Evolutionary conservation across 2,329 filamentous ascomycete species (phyloP).

Genomic region (Diplocarpon rosae): DNA sequence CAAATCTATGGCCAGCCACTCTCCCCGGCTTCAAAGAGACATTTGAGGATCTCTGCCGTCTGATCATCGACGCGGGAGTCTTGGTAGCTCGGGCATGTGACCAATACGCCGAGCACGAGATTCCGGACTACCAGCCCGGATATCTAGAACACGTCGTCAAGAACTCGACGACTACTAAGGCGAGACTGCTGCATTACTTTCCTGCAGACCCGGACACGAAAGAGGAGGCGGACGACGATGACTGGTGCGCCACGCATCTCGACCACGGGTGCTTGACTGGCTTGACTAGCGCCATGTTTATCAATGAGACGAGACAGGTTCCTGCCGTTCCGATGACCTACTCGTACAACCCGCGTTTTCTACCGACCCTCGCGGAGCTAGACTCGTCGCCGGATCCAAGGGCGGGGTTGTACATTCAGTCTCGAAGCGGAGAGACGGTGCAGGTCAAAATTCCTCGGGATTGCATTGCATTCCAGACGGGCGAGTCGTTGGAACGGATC

Average conservation of each 20-base stretch:
- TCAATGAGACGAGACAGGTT: conserved; percentile 55
- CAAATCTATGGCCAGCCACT: conserved; percentile 77
- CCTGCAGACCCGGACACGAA: conserved; percentile 41
- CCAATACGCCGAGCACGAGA: conserved; percentile 68
- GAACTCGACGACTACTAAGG: conserved; percentile 81
- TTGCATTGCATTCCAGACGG: conserved; percentile 92
- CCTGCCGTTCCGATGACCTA: conserved; percentile 26
- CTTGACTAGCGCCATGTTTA: conserved; percentile 89
- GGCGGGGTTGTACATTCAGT: conserved; percentile 89
- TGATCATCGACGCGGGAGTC: conserved; percentile 84
- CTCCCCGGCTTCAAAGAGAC: conserved; percentile 66
- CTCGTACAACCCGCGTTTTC: conserved; percentile 24
- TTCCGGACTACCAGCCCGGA: conserved; percentile 61
- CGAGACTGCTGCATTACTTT: conserved; percentile 86
- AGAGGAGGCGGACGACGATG: conserved; percentile 50
- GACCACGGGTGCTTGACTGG: conserved; percentile 93
- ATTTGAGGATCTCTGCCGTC: conserved; percentile 63
- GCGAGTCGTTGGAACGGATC: conserved; percentile 82
- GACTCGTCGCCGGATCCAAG: conserved; percentile 66
- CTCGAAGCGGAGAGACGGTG: conserved; percentile 68
- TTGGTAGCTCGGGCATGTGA: conserved; percentile 88
- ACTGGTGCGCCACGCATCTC: conserved; percentile 88
- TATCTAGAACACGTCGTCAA: conserved; percentile 83
- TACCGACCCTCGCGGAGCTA: conserved; percentile 56
- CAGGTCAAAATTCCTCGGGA: conserved; percentile 87